Percentiles rank a stretch among this genome's conserved stretches.
These are phyloP conservation scores for Cystobasidium onofrii DNA, from an alignment of 768 basidiomycete genomes.

Conservation along the genomic window DNA sequence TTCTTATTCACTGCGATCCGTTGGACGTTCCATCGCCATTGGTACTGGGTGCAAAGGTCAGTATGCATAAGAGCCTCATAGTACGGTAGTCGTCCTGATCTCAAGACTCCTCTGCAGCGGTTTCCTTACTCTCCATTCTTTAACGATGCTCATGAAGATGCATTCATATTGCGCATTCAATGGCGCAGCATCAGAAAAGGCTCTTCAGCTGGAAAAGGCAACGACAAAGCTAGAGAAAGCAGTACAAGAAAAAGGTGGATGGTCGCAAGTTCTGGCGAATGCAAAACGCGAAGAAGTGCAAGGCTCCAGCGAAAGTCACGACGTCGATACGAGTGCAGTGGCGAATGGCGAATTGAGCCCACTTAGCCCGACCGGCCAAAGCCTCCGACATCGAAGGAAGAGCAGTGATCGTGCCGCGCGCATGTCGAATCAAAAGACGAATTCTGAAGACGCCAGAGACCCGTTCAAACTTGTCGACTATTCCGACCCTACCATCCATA, in stretches of 20 bases:
- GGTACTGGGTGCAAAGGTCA: slow-evolving; percentile 44
- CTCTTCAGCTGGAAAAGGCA: slow-evolving; percentile 43
- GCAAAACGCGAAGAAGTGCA: slow-evolving; percentile 19
- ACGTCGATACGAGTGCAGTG: not conserved
- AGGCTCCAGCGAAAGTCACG: not conserved
- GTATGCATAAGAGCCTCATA: too few relatives aligned
- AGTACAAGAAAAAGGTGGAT: slow-evolving; percentile 57
- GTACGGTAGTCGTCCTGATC: not conserved
- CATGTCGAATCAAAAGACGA: not conserved
- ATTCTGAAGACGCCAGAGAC: slow-evolving; percentile 26
- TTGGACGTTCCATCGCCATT: slow-evolving; percentile 71
- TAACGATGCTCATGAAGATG: slow-evolving; percentile 59
- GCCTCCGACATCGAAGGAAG: not conserved
- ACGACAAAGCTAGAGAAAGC: slow-evolving; percentile 50
- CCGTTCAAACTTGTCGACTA: slow-evolving; percentile 50
- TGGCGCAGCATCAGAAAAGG: slow-evolving; percentile 61
- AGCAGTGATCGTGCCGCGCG: not conserved
- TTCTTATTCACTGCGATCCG: slow-evolving; percentile 66
- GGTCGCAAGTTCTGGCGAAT: slow-evolving; percentile 49
- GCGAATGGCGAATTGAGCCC: not conserved
- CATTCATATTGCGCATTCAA: slow-evolving; percentile 88
- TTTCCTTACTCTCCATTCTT: slow-evolving; percentile 73
- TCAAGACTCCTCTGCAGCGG: slow-evolving; percentile 49
- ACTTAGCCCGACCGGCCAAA: not conserved
- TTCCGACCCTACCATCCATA: slow-evolving; percentile 58